Percentiles rank a stretch among this genome's conserved stretches.
Evolutionary conservation across 1,284 basidiomycete genomes (phyloP).

Genomic region (Rhizoctonia solani): DNA sequence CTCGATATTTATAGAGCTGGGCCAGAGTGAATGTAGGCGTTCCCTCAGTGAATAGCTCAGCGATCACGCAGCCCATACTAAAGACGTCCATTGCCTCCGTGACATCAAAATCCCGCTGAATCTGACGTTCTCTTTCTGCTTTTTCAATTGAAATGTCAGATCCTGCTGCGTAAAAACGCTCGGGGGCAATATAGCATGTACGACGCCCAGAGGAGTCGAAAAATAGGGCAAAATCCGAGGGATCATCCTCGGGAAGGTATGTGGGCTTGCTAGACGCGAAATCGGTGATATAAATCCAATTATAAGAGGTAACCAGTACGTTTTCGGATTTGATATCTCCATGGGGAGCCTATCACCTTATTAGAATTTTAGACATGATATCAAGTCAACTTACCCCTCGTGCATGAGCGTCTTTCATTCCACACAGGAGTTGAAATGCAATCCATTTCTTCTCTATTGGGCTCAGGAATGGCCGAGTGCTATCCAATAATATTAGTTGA

Average conservation of each 20-base stretch:
- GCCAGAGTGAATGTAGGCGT: constrained; percentile 92
- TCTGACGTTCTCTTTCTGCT: constrained; percentile 53
- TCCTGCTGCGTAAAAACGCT: constrained; percentile 86
- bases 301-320: constrained; percentile 94
- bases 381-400: constrained; percentile 52
- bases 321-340: constrained; percentile 99
- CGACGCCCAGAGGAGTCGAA: constrained; percentile 94
- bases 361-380: background rate
- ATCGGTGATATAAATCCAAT: constrained; percentile 94
- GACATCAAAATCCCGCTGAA: constrained; percentile 73
- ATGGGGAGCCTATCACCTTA: constrained; percentile 69
- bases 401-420: constrained; percentile 80
- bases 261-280: constrained; percentile 98
- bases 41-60: constrained; percentile 96
- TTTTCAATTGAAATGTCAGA: constrained; percentile 72
- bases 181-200: constrained; percentile 96
- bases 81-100: constrained; percentile 99
- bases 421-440: constrained; percentile 88
- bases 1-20: constrained; percentile 94
- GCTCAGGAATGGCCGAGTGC: constrained; percentile 93
- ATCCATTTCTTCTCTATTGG: constrained; percentile 98
- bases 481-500: constrained; percentile 45
- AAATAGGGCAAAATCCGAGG: constrained; percentile 96
- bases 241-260: constrained; percentile 93
- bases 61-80: constrained; percentile 92